Conservation (phyloP, 1,139 yeast genomes). For the Blastobotrys raffinosifermentans region DNA sequence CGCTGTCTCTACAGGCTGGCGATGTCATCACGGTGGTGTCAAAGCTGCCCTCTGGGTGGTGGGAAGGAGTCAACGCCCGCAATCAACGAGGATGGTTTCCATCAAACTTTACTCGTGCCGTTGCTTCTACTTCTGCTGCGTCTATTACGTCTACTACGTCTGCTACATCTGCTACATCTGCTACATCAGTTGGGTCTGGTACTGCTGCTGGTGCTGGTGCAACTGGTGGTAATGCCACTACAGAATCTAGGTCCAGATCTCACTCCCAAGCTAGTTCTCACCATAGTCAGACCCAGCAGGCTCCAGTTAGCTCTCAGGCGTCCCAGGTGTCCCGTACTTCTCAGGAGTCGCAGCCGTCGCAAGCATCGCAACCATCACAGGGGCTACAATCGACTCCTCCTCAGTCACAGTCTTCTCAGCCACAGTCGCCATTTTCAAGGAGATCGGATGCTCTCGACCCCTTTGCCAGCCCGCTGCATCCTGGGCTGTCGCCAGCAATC, state of each 20-base stretch:
- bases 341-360: no score
- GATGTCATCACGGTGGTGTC: conserved; percentile 60
- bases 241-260: no score
- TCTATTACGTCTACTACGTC: conserved; percentile 7
- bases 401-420: no score
- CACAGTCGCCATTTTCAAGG: not conserved
- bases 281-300: no score
- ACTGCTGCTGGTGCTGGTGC: not conserved
- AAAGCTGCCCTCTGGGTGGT: conserved; percentile 39
- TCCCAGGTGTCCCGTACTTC: no score
- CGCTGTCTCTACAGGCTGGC: conserved; percentile 50
- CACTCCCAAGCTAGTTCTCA: no score
- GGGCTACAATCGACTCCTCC: no score
- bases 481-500: conserved; percentile 11
- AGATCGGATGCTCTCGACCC: conserved; percentile 11
- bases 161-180: conserved; percentile 2
- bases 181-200: not conserved
- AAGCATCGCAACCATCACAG: no score
- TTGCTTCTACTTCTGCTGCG: conserved; percentile 9
- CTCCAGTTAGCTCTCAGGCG: no score
- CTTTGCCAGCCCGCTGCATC: conserved; percentile 6
- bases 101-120: conserved; percentile 26
- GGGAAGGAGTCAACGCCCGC: conserved; percentile 30
- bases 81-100: conserved; percentile 35
- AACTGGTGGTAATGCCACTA: no score